These are phyloP conservation scores for Ichthyophthirius multifiliis DNA, from an alignment of 169 alveolate genomes.

Conservation along the genomic window DNA sequence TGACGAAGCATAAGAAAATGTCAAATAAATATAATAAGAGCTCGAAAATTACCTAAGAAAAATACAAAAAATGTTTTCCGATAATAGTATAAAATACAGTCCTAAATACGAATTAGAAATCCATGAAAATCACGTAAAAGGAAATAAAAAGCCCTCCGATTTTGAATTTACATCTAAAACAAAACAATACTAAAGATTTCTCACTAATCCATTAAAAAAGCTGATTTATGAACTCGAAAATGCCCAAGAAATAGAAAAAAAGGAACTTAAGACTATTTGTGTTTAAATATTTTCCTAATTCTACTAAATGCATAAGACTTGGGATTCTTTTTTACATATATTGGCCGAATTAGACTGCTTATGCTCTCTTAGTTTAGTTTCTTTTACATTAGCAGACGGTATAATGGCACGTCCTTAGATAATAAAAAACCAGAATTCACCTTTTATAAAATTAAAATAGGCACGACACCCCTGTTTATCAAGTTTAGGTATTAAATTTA, in stretches of 20 bases:
- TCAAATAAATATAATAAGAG: conserved; percentile 36
- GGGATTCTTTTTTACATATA: conserved; percentile 68
- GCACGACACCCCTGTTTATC: conserved; percentile 72
- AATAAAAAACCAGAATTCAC: conserved; percentile 41
- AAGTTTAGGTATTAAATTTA: conserved; percentile 48
- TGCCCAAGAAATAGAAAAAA: conserved; percentile 85
- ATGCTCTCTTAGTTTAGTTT: conserved; percentile 81
- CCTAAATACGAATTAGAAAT: conserved; percentile 91
- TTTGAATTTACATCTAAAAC: conserved; percentile 93
- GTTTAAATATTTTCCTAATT: conserved; percentile 75
- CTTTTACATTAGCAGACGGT: conserved; percentile 27
- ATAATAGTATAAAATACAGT: conserved; percentile 53
- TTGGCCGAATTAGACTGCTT: conserved; percentile 93
- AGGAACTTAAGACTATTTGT: conserved; percentile 81
- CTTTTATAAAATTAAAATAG: conserved; percentile 47
- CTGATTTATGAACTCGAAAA: conserved; percentile 80
- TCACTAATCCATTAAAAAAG: conserved; percentile 73
- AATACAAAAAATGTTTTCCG: conserved; percentile 30
- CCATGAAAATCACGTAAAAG: conserved; percentile 73
- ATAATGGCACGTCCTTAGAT: conserved; percentile 53
- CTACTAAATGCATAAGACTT: conserved; percentile 65
- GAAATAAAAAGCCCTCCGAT: conserved; percentile 67
- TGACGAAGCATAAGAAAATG: conserved; percentile 55
- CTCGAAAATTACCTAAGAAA: conserved; percentile 47
- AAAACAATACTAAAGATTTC: conserved; percentile 90